These are phyloP conservation scores for Naganishia sp. DNA, from an alignment of 1,284 basidiomycete genomes.

Conservation along the genomic window DNA sequence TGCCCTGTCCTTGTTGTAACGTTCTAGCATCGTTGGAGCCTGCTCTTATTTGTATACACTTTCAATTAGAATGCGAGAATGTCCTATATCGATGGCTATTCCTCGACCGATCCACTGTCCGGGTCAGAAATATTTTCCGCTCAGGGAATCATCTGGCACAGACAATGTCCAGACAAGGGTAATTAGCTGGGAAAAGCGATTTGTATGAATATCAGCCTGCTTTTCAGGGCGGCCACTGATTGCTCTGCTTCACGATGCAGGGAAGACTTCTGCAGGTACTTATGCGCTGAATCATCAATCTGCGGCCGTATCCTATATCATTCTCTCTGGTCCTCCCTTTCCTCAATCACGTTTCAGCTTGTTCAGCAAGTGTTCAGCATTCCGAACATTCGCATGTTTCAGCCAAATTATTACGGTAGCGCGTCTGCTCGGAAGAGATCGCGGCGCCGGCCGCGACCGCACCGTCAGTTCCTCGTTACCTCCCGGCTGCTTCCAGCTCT, in stretches of 20 bases:
- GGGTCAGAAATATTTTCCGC: too few relatives aligned
- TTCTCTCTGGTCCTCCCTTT: too few relatives aligned
- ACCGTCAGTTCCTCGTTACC: background rate
- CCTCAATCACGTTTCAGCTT: too few relatives aligned
- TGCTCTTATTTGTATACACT: conserved; percentile 19
- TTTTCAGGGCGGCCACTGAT: too few relatives aligned
- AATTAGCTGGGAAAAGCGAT: too few relatives aligned
- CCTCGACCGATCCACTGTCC: background rate
- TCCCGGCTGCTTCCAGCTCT: background rate
- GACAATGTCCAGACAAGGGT: too few relatives aligned
- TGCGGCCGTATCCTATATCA: too few relatives aligned
- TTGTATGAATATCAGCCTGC: too few relatives aligned
- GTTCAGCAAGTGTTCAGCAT: background rate
- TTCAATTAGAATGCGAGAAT: conserved; percentile 10
- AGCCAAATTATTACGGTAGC: background rate
- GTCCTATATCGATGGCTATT: background rate
- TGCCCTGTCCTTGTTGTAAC: conserved; percentile 9
- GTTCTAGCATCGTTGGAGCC: background rate
- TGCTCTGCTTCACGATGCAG: too few relatives aligned
- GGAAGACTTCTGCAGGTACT: too few relatives aligned
- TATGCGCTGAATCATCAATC: too few relatives aligned
- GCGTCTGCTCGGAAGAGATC: conserved; percentile 19
- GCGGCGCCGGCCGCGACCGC: conserved; percentile 20
- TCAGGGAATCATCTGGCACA: too few relatives aligned
- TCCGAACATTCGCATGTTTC: conserved; percentile 2